Percentiles rank a stretch among this genome's conserved stretches.
Evolutionary conservation across 2,329 filamentous ascomycete genomes (phyloP).

Genomic region (Xylaria sp.): DNA sequence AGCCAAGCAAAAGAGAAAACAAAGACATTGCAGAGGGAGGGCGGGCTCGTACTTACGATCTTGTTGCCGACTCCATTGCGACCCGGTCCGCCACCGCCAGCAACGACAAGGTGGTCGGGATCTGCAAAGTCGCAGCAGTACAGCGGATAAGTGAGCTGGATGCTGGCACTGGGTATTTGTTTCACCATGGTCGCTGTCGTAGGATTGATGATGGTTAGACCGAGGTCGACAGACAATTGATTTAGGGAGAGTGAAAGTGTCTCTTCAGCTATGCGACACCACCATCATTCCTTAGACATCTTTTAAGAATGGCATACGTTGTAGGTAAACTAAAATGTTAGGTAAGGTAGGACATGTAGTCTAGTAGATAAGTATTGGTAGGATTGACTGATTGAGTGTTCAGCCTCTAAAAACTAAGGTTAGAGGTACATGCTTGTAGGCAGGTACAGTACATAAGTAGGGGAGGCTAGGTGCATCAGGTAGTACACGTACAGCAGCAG

Average conservation of each 20-base stretch:
- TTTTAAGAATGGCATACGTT: not conserved
- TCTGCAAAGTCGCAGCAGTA: slow-evolving; percentile 90
- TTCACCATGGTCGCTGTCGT: slow-evolving; percentile 46
- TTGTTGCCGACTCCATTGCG: slow-evolving; percentile 87
- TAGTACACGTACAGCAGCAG: not conserved
- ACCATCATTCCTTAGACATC: not conserved
- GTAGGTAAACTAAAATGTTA: not conserved
- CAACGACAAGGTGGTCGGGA: slow-evolving; percentile 79
- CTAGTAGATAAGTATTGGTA: not conserved
- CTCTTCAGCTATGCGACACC: slow-evolving; percentile 7
- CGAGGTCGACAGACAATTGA: slow-evolving; percentile 11
- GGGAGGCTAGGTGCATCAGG: not conserved
- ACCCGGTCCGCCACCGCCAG: slow-evolving; percentile 86
- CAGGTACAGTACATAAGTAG: not conserved
- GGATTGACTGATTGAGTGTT: not conserved
- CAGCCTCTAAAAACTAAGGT: not conserved
- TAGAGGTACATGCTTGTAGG: not conserved
- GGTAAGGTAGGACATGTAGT: not conserved
- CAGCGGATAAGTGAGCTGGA: slow-evolving; percentile 82
- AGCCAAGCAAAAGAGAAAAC: not conserved
- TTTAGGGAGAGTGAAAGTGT: slow-evolving; percentile 9
- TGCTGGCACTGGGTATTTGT: slow-evolving; percentile 64
- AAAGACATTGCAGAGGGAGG: not conserved
- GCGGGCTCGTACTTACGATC: slow-evolving; percentile 68
- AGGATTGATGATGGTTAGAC: slow-evolving; percentile 18